Base-by-base conservation (phyloP, 345 rosid species). In the Schrenkiella parvula region DNA sequence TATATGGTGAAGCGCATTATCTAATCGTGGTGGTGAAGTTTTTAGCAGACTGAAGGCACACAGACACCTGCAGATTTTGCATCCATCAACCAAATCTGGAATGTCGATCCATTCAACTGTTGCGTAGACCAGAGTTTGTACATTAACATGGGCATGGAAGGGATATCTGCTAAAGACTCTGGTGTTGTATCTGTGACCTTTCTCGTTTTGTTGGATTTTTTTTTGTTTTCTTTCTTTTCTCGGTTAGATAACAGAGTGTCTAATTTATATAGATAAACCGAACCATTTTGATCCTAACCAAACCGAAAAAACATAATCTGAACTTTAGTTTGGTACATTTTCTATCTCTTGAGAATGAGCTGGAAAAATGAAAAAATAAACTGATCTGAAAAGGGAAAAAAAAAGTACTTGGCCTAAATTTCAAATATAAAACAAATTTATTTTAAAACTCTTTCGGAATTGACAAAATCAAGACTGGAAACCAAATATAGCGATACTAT, bases 181-280 rank as follows among this genome's bases (percentile, higher is more conserved):
- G 61, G 61, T 73, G 43, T 48, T 74, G 53, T 74, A 38, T 59
- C 46, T 46, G 32, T 47, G 59, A 64, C 59, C 58, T 66, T 48
- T 66, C 66, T 66, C 58, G 21, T 57, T 66, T 57, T 66, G 9
- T 28, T 13, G 34, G 64, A 29, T 3, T 51, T 39, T 15, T 54
- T 26, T 12, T 4, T n/a, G 14, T 32, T 15, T 43, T 34, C 15
- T 35, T 25, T 61, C 9, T 56, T 47, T 47, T 21, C 34, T 21
- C 35, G 13, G 52, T 38, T 66, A 18, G 68, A 13, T 39, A 50
- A 42, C 32, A 12, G 13, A 65, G 23, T 66, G 60, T 57, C 8
- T 15, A 9, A 38, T n/a, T n/a, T 73, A 47, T 64, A 54, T 72
- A 72, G 39, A 25, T 57, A 29, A 72, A 73, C 38, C 28, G 23